These are phyloP conservation scores for Austropuccinia psidii DNA, from an alignment of 1,284 basidiomycete species.

Conservation along the genomic window DNA sequence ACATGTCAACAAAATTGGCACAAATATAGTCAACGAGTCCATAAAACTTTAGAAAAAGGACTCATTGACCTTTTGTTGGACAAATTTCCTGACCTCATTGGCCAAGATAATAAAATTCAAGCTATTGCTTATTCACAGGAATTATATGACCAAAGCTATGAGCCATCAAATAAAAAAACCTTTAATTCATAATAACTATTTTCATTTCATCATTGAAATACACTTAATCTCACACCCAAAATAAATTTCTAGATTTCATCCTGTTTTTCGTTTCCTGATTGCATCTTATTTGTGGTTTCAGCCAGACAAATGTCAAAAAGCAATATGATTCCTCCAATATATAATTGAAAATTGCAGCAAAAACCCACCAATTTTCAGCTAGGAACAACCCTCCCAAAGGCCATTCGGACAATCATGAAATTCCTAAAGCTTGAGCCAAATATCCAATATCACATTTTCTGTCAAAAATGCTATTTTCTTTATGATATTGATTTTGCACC, in stretches of 20 bases:
- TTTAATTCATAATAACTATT: too few relatives aligned
- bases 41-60: too few relatives aligned
- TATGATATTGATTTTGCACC: slow-evolving; percentile 2
- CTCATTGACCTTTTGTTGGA: too few relatives aligned
- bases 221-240: too few relatives aligned
- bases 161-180: too few relatives aligned
- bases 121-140: too few relatives aligned
- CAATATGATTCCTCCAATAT: not conserved
- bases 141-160: too few relatives aligned
- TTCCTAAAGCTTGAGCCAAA: not conserved
- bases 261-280: not conserved
- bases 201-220: too few relatives aligned
- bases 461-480: not conserved
- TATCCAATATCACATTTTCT: not conserved
- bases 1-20: too few relatives aligned
- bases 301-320: slow-evolving; percentile 7
- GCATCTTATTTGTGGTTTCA: slow-evolving; percentile 20
- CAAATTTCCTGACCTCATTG: too few relatives aligned
- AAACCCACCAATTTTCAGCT: not conserved
- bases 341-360: not conserved
- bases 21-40: too few relatives aligned
- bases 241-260: not conserved
- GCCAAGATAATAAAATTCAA: too few relatives aligned
- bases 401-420: slow-evolving; percentile 10
- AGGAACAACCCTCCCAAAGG: not conserved